Evolutionary conservation across 129 eudicot species (phyloP).

Genomic region (Saposhnikovia divaricata): DNA sequence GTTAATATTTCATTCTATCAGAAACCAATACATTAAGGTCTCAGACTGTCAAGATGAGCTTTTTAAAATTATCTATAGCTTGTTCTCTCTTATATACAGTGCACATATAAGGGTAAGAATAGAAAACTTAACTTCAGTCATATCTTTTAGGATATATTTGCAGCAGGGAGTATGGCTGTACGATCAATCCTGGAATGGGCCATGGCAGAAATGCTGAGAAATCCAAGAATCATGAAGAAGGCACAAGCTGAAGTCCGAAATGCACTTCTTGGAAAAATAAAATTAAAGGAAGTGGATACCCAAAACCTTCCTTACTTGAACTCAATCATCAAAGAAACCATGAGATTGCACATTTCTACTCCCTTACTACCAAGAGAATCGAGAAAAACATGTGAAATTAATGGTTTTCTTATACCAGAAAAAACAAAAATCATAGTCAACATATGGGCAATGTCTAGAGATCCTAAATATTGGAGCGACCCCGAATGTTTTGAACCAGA

Average conservation of each 20-base stretch:
- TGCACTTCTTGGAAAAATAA: background rate
- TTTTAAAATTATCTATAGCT: too few species aligned
- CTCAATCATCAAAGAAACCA: constrained; percentile 3
- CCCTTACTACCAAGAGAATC: constrained; percentile 5
- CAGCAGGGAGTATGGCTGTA: constrained; percentile 1
- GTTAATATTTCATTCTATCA: too few species aligned
- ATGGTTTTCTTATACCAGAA: background rate
- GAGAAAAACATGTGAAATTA: background rate
- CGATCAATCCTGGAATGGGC: background rate
- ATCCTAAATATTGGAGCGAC: constrained; percentile 5
- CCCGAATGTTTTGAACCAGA: constrained; percentile 3
- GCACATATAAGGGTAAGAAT: too few species aligned
- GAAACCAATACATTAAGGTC: too few species aligned
- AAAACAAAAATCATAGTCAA: background rate
- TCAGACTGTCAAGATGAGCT: too few species aligned
- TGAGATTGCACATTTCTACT: background rate
- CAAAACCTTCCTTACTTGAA: constrained; percentile 5
- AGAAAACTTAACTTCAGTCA: background rate
- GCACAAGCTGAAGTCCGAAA: constrained; percentile 6
- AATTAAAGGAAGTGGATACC: background rate
- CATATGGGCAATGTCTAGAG: background rate
- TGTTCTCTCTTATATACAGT: too few species aligned
- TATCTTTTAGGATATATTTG: constrained; percentile 2
- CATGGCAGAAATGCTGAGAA: constrained; percentile 6
- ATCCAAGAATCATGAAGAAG: background rate